Base-by-base conservation (phyloP, 225 moss, liverwort and hornwort species). In the Pseudoscleropodium purum region DNA sequence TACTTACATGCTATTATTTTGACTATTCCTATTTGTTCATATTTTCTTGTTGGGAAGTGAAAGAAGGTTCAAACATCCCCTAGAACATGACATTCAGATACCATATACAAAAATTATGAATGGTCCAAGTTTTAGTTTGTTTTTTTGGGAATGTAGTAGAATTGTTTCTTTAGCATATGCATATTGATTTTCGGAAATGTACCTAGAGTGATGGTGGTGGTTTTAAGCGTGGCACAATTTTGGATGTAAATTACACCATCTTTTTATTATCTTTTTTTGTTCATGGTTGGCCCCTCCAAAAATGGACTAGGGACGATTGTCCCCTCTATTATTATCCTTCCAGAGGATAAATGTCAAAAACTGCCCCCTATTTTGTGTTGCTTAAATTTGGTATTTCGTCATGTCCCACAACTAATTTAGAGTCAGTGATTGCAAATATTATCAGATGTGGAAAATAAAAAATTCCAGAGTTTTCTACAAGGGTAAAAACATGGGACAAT, bases 151-250 rank as follows among this genome's bases (percentile, higher is more conserved):
- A 17, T 9, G 26, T 8, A 43, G 1, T 43, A 74, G 3, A 29
- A 29, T 6, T 0, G 0, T 43, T 43, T 73, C 43, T 43, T 43
- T 5, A 15, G 25, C 15, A 15, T 13, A 1, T 16, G 27, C 25
- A 16, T 73, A 73, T 41, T 43, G 43, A 43, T 73, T 73, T 65
- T 9, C 9, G 9, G 15, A 72, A 15, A 72, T 72, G 26, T 43
- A 41, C 5, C 19, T 0, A 43, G 0, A 73, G 10, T 30, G 6
- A 17, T 74, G 45, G 30, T 21, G 45, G 10, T 1, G 1, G 2
- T 16, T 29, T 10, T 43, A 29, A 1, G 8, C 2, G 26, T 0
- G 1, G 26, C 3, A 4, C 0, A 1, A 26, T 72, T 72, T 41
- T 5, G 5, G 15, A 9, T 41, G 15, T 41, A 72, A 61, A 11